Evolutionary conservation across 257 asterid species (phyloP).

Genomic region (Voacanga thouarsii): DNA sequence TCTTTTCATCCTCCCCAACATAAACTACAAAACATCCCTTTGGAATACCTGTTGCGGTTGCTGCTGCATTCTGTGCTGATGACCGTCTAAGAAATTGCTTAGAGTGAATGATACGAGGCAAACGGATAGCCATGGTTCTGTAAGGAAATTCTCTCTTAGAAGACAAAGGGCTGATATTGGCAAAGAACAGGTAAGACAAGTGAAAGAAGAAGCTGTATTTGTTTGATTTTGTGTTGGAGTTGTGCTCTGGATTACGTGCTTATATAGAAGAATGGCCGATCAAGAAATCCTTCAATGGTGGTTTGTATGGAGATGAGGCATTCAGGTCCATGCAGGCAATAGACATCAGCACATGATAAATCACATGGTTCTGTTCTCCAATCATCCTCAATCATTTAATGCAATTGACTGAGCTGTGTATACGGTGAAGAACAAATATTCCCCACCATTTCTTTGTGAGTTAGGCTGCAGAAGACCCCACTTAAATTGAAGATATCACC

Average conservation of each 20-base stretch:
- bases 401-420: background rate
- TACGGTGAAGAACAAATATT: background rate
- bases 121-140: background rate
- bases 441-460: background rate
- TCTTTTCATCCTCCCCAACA: conserved; percentile 4
- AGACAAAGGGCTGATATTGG: background rate
- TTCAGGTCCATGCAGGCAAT: background rate
- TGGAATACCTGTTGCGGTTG: background rate
- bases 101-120: background rate
- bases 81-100: background rate
- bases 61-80: background rate
- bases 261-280: background rate
- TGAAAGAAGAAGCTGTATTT: background rate
- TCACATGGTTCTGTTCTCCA: background rate
- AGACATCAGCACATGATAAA: background rate
- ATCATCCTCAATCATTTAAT: background rate
- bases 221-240: background rate
- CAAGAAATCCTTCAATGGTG: background rate
- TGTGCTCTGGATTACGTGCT: background rate
- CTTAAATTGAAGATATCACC: background rate
- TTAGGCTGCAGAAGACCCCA: background rate
- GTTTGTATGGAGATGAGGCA: background rate
- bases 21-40: conserved; percentile 4
- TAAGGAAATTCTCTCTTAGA: background rate
- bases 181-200: background rate